Evolutionary conservation across 2,329 filamentous ascomycete species (phyloP), one percentile per base, ranked within the genome.

Genomic region (Penicillium janthinellum): DNA sequence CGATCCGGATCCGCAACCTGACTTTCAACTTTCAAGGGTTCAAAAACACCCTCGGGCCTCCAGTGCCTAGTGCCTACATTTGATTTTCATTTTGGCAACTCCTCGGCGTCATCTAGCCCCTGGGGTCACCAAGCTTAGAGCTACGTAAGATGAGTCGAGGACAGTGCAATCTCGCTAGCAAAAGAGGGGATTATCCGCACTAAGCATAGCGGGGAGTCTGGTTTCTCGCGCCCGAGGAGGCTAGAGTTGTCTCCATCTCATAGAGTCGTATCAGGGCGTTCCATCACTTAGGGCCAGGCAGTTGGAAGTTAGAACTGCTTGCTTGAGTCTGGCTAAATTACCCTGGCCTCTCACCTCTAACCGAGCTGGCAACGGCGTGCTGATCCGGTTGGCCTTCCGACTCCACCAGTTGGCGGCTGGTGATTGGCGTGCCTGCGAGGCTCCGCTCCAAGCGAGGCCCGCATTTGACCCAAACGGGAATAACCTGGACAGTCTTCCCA

Each of bases 371-470:
- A 58, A 62, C 54, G 50, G 45, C 54, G 54, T 49, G 60, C n/a
- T 63, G 60, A 63, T 63, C 60, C 60, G 60, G 60, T 60, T 56
- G 60, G 58, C 48, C 3, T 56, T 59, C 60, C 60, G 60, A 54
- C 28, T 31, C n/a, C 31, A n/a, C 8, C 28, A 3, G 31, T 12
- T 45, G 15, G 17, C 5, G 20, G 28, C 5, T n/a, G 14, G 2
- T 56, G 42, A 60, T 63, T 60, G 60, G 60, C 31, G 58, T 61
- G 3, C 58, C 58, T 60, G 41, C 28, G 22, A 28, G 49, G 49
- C 34, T 39, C 25, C 44, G 22, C 44, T 25, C 7, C 44, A 47
- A n/a, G 44, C 7, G 44, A 31, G 10, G 10, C 39, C 39, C n/a
- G n/a, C 17, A 20, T 20, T 20, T 17, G 39, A 31, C 12, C 14